phyloP scores from a whole-genome alignment of 495 filamentous ascomycete species.

The Penicillium desertorum region DNA sequence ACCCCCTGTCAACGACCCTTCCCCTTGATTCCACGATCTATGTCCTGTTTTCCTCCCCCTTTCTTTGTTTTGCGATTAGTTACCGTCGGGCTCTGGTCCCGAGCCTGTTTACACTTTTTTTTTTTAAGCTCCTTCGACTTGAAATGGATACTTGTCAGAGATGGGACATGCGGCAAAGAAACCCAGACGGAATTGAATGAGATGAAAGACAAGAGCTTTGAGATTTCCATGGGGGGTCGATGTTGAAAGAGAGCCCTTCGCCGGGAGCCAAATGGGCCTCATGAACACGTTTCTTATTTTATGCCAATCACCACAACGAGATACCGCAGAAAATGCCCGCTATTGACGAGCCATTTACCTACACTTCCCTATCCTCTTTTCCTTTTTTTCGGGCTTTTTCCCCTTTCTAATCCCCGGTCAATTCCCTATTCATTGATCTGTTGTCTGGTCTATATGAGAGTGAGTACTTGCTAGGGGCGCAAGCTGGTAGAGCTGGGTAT shows the following conservation, averaged over 20 bases:
- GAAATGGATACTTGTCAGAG: conserved; percentile 12
- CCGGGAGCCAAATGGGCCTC: conserved; percentile 24
- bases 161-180: conserved; percentile 9
- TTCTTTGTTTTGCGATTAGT: conserved; percentile 15
- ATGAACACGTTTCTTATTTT: conserved; percentile 30
- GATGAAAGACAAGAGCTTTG: conserved; percentile 13
- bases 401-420: conserved; percentile 1
- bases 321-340: conserved; percentile 38
- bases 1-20: conserved; percentile 21
- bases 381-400: neutral
- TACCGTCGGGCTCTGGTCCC: conserved; percentile 16
- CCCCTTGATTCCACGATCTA: conserved; percentile 23
- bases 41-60: conserved; percentile 14
- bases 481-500: conserved; percentile 8
- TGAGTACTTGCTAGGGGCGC: conserved; percentile 4
- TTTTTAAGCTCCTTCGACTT: conserved; percentile 12
- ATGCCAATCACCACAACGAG: conserved; percentile 33
- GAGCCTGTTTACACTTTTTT: conserved; percentile 11
- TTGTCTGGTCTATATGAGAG: conserved; percentile 1
- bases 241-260: conserved; percentile 17
- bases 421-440: conserved; percentile 5
- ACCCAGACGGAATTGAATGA: conserved; percentile 9
- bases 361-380: conserved; percentile 17
- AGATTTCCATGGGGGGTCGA: conserved; percentile 6
- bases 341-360: conserved; percentile 32